phyloP scores from a whole-genome alignment of 352 stramenopile species.

The Phytophthora cajani region DNA sequence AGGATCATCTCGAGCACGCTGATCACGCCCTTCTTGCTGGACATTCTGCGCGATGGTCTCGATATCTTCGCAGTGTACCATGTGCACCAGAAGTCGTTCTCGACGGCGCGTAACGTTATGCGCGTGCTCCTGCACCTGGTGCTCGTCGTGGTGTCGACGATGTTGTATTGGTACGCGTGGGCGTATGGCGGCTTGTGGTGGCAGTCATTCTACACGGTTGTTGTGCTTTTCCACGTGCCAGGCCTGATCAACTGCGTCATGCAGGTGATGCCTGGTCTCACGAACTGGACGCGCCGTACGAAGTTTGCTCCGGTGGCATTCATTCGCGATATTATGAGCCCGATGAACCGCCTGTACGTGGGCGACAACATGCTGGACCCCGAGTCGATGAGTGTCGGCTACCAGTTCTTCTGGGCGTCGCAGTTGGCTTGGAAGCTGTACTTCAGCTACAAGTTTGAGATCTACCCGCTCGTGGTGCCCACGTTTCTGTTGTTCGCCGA shows the following conservation, averaged over 20 bases:
- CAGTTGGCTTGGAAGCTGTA: conserved; percentile 97
- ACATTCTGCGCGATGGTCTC: conserved; percentile 91
- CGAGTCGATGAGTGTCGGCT: conserved; percentile 87
- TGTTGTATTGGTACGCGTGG: conserved; percentile 87
- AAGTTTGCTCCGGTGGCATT: conserved; percentile 69
- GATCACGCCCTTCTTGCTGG: conserved; percentile 90
- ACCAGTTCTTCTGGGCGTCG: conserved; percentile 96
- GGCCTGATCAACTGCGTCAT: conserved; percentile 77
- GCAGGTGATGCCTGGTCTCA: conserved; percentile 78
- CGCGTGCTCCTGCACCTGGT: conserved; percentile 82
- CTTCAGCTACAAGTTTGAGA: conserved; percentile 99
- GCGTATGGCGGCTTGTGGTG: conserved; percentile 66
- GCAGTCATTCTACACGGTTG: conserved; percentile 64
- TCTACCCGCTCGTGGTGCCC: conserved; percentile 95
- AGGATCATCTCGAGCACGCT: conserved; percentile 93
- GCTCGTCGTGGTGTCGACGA: conserved; percentile 64
- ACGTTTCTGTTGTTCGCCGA: conserved; percentile 97
- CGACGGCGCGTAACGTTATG: conserved; percentile 87
- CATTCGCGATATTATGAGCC: conserved; percentile 88
- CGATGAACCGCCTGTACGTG: conserved; percentile 97
- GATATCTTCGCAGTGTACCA: conserved; percentile 91
- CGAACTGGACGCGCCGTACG: conserved; percentile 83
- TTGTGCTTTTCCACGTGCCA: conserved; percentile 69
- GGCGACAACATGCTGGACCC: conserved; percentile 97
- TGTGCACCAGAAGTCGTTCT: conserved; percentile 44